These are phyloP conservation scores for Lactuca sativa DNA, from an alignment of 129 eudicot genomes.

Conservation along the genomic window DNA sequence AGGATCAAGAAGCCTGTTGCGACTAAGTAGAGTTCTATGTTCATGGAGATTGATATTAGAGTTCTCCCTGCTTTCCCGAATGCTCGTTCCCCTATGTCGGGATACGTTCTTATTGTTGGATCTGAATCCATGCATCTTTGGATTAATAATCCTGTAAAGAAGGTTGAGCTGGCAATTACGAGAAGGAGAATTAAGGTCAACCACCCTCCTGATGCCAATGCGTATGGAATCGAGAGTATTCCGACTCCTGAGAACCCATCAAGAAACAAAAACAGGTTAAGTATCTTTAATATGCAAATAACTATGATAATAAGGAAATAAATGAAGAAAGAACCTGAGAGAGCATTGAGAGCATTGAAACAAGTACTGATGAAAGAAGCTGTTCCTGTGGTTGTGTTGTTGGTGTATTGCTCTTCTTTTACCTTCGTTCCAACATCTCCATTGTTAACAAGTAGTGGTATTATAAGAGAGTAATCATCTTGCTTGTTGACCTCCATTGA, in stretches of 20 bases:
- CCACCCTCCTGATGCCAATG: slow-evolving; percentile 92
- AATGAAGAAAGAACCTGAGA: slow-evolving; percentile 50
- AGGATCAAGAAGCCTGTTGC: slow-evolving; percentile 87
- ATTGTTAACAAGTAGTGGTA: slow-evolving; percentile 29
- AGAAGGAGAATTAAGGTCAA: slow-evolving; percentile 60
- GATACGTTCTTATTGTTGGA: slow-evolving; percentile 61
- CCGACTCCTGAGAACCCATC: slow-evolving; percentile 64
- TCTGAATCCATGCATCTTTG: slow-evolving; percentile 81
- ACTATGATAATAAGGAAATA: background rate
- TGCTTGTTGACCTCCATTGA: slow-evolving; percentile 24
- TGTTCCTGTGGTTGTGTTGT: slow-evolving; percentile 15
- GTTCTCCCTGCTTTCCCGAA: slow-evolving; percentile 71
- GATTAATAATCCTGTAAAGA: slow-evolving; percentile 73
- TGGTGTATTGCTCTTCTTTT: slow-evolving; percentile 20
- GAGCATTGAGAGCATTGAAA: slow-evolving; percentile 82
- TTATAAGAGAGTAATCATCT: slow-evolving; percentile 28
- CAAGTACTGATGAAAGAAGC: slow-evolving; percentile 65
- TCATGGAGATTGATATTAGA: slow-evolving; percentile 52
- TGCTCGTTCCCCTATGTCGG: slow-evolving; percentile 81
- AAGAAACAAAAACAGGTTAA: background rate
- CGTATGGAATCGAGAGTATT: slow-evolving; percentile 76
- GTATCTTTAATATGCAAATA: background rate
- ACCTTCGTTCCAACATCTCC: slow-evolving; percentile 21
- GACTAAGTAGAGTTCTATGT: slow-evolving; percentile 76
- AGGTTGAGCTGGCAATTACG: slow-evolving; percentile 56